Evolutionary conservation across 2,329 filamentous ascomycete genomes (phyloP).

Genomic region (Cucurbitaria berberidis): DNA sequence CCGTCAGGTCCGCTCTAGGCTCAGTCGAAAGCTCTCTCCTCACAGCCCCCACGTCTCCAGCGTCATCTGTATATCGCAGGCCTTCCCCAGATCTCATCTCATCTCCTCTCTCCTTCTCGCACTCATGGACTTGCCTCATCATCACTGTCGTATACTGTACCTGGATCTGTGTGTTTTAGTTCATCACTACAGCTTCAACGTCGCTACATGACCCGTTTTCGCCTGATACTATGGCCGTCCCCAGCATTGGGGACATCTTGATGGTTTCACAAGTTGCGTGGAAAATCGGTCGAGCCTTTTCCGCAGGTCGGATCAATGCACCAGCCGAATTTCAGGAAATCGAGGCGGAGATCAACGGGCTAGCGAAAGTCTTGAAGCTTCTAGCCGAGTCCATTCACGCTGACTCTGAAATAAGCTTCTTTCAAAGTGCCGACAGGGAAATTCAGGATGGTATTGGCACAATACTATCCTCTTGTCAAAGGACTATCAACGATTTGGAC

Average conservation of each 20-base stretch:
- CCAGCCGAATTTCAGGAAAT: slow-evolving; percentile 53
- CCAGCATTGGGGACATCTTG: slow-evolving; percentile 52
- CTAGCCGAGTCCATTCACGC: slow-evolving; percentile 54
- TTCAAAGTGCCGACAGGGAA: slow-evolving; percentile 44
- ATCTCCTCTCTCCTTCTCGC: slow-evolving; percentile 1
- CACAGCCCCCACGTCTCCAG: slow-evolving; percentile 30
- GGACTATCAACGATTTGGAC: slow-evolving; percentile 52
- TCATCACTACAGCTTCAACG: background rate
- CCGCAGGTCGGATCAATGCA: slow-evolving; percentile 48
- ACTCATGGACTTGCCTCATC: background rate
- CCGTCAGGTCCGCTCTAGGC: slow-evolving; percentile 25
- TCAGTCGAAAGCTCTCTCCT: slow-evolving; percentile 9
- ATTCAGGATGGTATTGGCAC: slow-evolving; percentile 48
- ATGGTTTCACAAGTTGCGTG: slow-evolving; percentile 56
- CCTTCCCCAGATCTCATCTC: slow-evolving; percentile 23
- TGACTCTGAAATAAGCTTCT: slow-evolving; percentile 41
- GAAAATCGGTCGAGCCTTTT: slow-evolving; percentile 54
- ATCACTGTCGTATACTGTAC: background rate
- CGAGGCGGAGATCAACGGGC: slow-evolving; percentile 50
- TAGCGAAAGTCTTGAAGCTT: slow-evolving; percentile 52
- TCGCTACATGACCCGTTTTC: slow-evolving; percentile 13
- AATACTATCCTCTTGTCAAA: slow-evolving; percentile 49
- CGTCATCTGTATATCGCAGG: slow-evolving; percentile 27
- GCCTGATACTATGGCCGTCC: slow-evolving; percentile 37
- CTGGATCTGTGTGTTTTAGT: background rate